Base-by-base conservation (phyloP, 2,329 filamentous ascomycete genomes). In the Fusarium sp. region DNA sequence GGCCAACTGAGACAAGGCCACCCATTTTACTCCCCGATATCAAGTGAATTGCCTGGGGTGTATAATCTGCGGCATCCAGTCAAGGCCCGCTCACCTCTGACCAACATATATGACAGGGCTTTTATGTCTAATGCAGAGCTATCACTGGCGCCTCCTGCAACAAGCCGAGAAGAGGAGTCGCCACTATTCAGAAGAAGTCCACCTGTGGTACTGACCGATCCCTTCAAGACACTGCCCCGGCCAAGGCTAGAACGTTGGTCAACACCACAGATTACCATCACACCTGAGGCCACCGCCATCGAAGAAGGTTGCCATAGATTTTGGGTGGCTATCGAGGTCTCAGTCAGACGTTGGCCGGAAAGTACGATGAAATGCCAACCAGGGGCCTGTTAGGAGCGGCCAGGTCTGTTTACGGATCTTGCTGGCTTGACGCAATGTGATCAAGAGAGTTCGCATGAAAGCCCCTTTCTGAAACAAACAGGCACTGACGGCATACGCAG, bases 251-350 rank as follows among this genome's bases (percentile, higher is more conserved):
- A 61, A 47, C 65, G 41, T 47, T 76, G 86, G 11, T 76, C 87
- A 20, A 79, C 82, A 10, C 87, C 86, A 9, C 78, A 79, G 33
- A 80, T 89, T 30, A 75, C 78, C 22, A 82, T 87, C 30, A 86
- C 81, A 1, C 82, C 86, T 3, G 85, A 87, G 54, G 75, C 80
- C 11, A 79, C 78, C 10, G 75, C 80, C 3, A 74, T 85, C 2
- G 77, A 81, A 11, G 77, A 81, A 41, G 80, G 78, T 7, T 75
- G 77, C 41, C 75, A 78, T 36, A 79, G 72, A 16, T 70, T 88
- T n/a, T 89, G 85, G 87, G 84, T 81, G 5, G 85, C 86, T 7
- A 81, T 89, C 56, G 84, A 89, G 75, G 73, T 89, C 41, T 84
- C 81, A 20, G 82, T 83, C 14, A 83, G 83, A 50, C 64, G 57